These are phyloP conservation scores for Phyllosticta ampelicida DNA, from an alignment of 2,329 filamentous ascomycete species.

Conservation along the genomic window DNA sequence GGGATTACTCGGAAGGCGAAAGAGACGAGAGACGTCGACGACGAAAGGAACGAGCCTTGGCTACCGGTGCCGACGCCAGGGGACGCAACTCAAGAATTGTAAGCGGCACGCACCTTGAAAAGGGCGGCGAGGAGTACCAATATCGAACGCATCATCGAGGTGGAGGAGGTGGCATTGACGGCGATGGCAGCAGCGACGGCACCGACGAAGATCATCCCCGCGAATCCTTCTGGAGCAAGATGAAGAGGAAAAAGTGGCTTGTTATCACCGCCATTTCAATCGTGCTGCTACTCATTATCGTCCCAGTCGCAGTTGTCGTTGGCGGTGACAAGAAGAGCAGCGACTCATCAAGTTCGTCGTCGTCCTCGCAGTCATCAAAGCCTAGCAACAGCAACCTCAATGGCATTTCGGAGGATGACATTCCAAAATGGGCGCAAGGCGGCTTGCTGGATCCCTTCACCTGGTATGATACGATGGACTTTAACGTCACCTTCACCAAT, in stretches of 20 bases:
- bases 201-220: conserved; percentile 29
- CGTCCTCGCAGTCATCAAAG: conserved; percentile 15
- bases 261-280: conserved; percentile 31
- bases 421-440: conserved; percentile 51
- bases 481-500: conserved; percentile 90
- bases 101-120: conserved; percentile 38
- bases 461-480: conserved; percentile 82
- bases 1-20: conserved; percentile 13
- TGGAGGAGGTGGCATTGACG: conserved; percentile 25
- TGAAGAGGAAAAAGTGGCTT: conserved; percentile 50
- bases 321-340: conserved; percentile 32
- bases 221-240: conserved; percentile 17
- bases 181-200: conserved; percentile 20
- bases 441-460: conserved; percentile 79
- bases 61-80: conserved; percentile 3
- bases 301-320: conserved; percentile 36
- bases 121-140: conserved; percentile 33
- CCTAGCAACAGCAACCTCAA: conserved; percentile 37
- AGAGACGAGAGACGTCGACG: conserved; percentile 19
- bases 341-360: conserved; percentile 15
- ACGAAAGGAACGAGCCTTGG: conserved; percentile 19
- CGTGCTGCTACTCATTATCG: conserved; percentile 35
- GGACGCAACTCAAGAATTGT: conserved; percentile 31
- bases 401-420: conserved; percentile 32
- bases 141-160: conserved; percentile 31